Conservation (phyloP, 441 rosid species). For the Gossypium davidsonii region DNA sequence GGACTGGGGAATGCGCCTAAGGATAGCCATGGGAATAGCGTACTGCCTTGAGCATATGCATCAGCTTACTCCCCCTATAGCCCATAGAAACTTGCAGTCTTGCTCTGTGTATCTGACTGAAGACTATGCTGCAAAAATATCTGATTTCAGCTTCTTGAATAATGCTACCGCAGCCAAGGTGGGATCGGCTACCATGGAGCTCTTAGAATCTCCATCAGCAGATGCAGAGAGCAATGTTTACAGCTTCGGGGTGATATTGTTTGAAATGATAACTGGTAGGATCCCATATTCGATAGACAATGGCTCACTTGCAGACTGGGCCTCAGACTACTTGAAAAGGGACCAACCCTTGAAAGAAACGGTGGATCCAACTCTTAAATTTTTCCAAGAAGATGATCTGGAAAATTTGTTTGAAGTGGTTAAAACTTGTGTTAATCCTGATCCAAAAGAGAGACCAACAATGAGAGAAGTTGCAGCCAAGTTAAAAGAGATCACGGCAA, state of each 20-base stretch:
- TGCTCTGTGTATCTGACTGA: constrained; percentile 67
- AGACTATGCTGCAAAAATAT: constrained; percentile 88
- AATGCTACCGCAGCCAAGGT: constrained; percentile 34
- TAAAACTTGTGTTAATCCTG: constrained; percentile 53
- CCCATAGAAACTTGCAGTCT: constrained; percentile 53
- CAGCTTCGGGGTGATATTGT: constrained; percentile 58
- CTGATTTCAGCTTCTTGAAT: constrained; percentile 62
- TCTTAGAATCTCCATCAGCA: constrained; percentile 33
- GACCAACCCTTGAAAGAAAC: constrained; percentile 33
- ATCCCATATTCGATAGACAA: constrained; percentile 38
- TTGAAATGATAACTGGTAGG: constrained; percentile 71
- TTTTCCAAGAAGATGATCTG: constrained; percentile 44
- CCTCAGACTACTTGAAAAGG: constrained; percentile 23
- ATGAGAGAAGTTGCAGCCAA: constrained; percentile 50
- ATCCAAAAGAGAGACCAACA: constrained; percentile 49
- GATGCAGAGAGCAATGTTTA: constrained; percentile 47
- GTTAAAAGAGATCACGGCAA: constrained; percentile 59
- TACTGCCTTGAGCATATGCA: constrained; percentile 93
- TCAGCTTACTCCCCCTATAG: constrained; percentile 60
- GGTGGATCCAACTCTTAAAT: constrained; percentile 60
- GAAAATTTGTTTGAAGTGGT: constrained; percentile 56
- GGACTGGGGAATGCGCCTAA: constrained; percentile 73
- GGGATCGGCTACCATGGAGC: constrained; percentile 34
- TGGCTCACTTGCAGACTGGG: constrained; percentile 40
- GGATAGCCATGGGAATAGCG: constrained; percentile 83